Conservation (phyloP, 768 basidiomycete species). For the Rhodosporidiobolus odoratus region DNA sequence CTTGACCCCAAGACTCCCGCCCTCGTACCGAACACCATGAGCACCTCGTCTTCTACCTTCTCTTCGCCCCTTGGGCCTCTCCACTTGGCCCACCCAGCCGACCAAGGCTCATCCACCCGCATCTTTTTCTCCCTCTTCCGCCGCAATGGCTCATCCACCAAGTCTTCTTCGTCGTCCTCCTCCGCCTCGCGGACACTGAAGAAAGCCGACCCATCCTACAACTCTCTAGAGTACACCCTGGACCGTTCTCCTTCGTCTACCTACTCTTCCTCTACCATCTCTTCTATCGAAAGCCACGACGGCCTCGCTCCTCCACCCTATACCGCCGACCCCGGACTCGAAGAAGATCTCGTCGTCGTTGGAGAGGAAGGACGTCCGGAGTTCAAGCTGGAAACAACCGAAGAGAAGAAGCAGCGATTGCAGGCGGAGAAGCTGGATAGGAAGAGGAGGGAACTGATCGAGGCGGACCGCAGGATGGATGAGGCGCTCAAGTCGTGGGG, state of each 20-base stretch:
- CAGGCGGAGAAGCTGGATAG: slow-evolving; percentile 2
- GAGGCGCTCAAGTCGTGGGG: too few relatives aligned
- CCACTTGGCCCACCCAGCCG: neutral
- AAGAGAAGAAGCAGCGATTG: neutral
- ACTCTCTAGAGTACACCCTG: neutral
- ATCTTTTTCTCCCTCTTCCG: neutral
- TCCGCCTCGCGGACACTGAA: neutral
- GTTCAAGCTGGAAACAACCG: neutral
- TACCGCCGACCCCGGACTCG: neutral
- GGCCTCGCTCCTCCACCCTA: neutral
- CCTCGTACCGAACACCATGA: too few relatives aligned
- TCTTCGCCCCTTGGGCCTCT: neutral
- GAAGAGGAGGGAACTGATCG: neutral
- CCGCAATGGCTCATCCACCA: neutral
- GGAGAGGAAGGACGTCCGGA: neutral
- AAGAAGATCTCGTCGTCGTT: neutral
- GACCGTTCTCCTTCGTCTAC: neutral
- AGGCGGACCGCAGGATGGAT: neutral
- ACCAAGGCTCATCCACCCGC: neutral
- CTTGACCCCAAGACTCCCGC: neutral
- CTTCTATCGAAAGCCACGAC: too few relatives aligned
- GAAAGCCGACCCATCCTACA: neutral
- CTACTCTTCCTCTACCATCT: neutral
- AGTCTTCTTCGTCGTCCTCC: neutral
- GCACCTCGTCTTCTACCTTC: neutral